Conservation (phyloP, 306 rosid genomes). For the Quercus cerris region DNA sequence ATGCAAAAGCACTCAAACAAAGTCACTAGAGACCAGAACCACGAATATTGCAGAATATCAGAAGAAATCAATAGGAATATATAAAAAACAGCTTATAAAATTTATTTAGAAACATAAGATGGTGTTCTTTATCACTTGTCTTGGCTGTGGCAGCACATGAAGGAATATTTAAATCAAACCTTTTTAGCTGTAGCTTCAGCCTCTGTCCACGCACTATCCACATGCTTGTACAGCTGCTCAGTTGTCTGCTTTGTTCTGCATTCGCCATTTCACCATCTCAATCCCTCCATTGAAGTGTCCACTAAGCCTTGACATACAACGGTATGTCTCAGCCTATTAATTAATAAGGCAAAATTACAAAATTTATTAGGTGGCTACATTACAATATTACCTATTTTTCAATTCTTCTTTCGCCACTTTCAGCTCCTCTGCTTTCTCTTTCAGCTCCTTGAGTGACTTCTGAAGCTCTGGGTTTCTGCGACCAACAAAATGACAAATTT, state of each 20-base stretch:
- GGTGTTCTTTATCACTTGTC: slow-evolving; percentile 4
- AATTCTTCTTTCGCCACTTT: slow-evolving; percentile 72
- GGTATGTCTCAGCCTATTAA: slow-evolving; percentile 86
- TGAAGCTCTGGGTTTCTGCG: slow-evolving; percentile 69
- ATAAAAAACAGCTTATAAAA: not conserved
- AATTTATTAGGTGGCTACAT: slow-evolving; percentile 14
- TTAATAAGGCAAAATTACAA: slow-evolving; percentile 12
- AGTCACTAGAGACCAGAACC: not conserved
- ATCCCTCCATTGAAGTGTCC: slow-evolving; percentile 66
- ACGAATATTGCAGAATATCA: not conserved
- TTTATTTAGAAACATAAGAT: not conserved
- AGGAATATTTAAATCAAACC: slow-evolving; percentile 39
- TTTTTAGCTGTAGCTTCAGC: slow-evolving; percentile 84
- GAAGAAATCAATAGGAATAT: not conserved
- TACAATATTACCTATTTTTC: slow-evolving; percentile 60
- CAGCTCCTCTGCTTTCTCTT: slow-evolving; percentile 76
- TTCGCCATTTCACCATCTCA: slow-evolving; percentile 84
- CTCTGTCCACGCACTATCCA: slow-evolving; percentile 81
- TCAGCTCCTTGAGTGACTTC: slow-evolving; percentile 72
- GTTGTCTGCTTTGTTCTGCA: slow-evolving; percentile 98
- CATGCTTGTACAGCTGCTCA: slow-evolving; percentile 83
- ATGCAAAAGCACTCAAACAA: not conserved
- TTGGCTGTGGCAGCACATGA: not conserved
- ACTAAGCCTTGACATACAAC: slow-evolving; percentile 95
- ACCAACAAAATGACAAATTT: slow-evolving; percentile 15